Evolutionary conservation across 2,329 filamentous ascomycete species (phyloP).

Genomic region (Dactylellina parvicollis): DNA sequence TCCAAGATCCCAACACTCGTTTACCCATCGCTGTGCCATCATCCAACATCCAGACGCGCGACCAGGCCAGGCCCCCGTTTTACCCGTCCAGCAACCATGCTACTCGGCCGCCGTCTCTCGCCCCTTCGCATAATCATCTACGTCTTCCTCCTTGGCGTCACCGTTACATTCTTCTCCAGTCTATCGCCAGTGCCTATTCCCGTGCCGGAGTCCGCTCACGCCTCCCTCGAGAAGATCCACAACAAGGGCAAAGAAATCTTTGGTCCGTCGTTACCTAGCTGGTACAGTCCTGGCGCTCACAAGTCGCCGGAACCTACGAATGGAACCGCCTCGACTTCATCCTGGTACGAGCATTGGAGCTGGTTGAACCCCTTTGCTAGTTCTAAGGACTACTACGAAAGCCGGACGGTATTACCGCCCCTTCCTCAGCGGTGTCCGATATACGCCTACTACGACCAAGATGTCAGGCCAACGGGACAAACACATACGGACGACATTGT

Average conservation of each 20-base stretch:
- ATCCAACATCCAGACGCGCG: neutral
- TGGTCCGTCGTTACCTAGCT: conserved; percentile 42
- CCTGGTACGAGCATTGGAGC: conserved; percentile 89
- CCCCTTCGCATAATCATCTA: conserved; percentile 59
- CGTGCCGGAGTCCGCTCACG: conserved; percentile 44
- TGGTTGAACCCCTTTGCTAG: conserved; percentile 93
- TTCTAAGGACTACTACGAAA: conserved; percentile 80
- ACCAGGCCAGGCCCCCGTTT: conserved; percentile 6
- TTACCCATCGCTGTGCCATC: neutral
- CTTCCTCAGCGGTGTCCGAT: conserved; percentile 75
- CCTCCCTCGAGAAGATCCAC: conserved; percentile 39
- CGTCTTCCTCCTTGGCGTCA: conserved; percentile 63
- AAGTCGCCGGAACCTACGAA: conserved; percentile 60
- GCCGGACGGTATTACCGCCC: conserved; percentile 82
- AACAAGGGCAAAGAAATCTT: conserved; percentile 52
- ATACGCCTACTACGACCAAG: conserved; percentile 89
- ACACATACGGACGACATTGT: conserved; percentile 75
- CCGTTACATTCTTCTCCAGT: conserved; percentile 62
- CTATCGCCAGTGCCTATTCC: conserved; percentile 62
- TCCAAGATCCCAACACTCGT: neutral
- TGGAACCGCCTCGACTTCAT: conserved; percentile 49
- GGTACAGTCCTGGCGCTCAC: conserved; percentile 68
- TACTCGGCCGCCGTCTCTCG: conserved; percentile 53
- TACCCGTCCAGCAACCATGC: conserved; percentile 45
- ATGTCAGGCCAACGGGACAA: conserved; percentile 70